Evolutionary conservation across 805 yeast genomes (phyloP).

Genomic region (Ogataea ramenticola): DNA sequence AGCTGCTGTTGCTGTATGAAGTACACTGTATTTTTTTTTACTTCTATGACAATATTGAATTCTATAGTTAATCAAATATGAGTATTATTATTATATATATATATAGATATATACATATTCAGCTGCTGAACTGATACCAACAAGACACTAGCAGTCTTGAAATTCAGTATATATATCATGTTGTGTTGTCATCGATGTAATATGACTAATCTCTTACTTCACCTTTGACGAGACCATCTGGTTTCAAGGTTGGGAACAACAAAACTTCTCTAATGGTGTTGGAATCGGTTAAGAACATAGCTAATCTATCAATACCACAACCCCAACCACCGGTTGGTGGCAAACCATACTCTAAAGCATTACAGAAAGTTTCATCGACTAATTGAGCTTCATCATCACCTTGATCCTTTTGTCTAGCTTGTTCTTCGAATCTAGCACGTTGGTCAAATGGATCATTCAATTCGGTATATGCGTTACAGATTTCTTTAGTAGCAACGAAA

Average conservation of each 20-base stretch:
- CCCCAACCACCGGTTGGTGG: constrained; percentile 99
- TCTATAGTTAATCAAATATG: no score
- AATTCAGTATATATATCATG: no score
- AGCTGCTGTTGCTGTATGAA: no score
- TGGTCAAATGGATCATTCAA: constrained; percentile 98
- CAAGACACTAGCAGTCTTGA: no score
- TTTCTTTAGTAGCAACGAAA: constrained; percentile 97
- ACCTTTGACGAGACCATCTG: constrained; percentile 50
- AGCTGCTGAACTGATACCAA: no score
- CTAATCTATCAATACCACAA: constrained; percentile 95
- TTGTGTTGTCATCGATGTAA: neutral
- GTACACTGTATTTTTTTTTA: no score
- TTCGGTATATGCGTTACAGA: constrained; percentile 97
- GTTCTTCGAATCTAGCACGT: constrained; percentile 96
- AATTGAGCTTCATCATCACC: constrained; percentile 99
- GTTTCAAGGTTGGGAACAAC: constrained; percentile 97
- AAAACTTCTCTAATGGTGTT: constrained; percentile 96
- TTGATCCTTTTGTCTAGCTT: constrained; percentile 96
- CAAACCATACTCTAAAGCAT: constrained; percentile 95
- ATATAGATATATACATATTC: no score
- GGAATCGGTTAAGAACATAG: constrained; percentile 96
- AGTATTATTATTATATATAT: no score
- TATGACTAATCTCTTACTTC: constrained; percentile 22
- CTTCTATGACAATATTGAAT: no score
- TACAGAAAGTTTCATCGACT: constrained; percentile 94